Conservation (phyloP, 2,329 filamentous ascomycete species). For the Acrocalymma vagum region DNA sequence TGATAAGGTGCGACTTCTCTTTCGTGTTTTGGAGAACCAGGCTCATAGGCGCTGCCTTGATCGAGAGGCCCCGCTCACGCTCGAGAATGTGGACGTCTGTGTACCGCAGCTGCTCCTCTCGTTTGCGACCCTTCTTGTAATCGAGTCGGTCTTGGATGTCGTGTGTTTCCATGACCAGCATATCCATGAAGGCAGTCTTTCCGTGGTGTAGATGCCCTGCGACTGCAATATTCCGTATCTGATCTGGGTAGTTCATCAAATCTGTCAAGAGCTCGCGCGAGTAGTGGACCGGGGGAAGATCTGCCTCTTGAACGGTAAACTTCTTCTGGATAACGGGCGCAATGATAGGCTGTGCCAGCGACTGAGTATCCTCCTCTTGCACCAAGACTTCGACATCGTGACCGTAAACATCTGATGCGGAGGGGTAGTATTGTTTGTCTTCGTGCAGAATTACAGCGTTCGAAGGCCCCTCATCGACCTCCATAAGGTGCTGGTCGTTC, state of each 20-base stretch:
- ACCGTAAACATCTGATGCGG: constrained; percentile 95
- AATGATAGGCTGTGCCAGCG: constrained; percentile 90
- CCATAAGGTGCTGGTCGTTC: constrained; percentile 87
- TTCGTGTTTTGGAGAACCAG: constrained; percentile 86
- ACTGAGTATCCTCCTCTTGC: constrained; percentile 96
- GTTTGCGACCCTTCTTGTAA: constrained; percentile 79
- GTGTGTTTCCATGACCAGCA: constrained; percentile 95
- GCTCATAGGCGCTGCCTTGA: constrained; percentile 95
- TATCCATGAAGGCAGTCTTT: constrained; percentile 98
- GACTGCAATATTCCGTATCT: constrained; percentile 90
- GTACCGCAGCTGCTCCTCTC: constrained; percentile 91
- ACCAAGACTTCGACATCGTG: constrained; percentile 94
- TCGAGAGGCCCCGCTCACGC: constrained; percentile 86
- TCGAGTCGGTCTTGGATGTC: constrained; percentile 82
- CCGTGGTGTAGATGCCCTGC: constrained; percentile 96
- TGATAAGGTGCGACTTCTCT: constrained; percentile 94
- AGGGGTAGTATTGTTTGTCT: constrained; percentile 99
- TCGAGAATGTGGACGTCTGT: constrained; percentile 92
- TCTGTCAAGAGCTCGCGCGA: constrained; percentile 93
- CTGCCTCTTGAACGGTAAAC: constrained; percentile 90
- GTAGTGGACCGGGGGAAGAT: constrained; percentile 88
- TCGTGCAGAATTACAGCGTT: constrained; percentile 98
- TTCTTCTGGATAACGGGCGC: constrained; percentile 94
- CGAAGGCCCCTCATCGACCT: constrained; percentile 89
- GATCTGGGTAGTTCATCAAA: constrained; percentile 93